Percentiles rank a stretch among this genome's conserved stretches.
These are phyloP conservation scores for Solanum ossicruentum DNA, from an alignment of 257 asterid species.

Conservation along the genomic window DNA sequence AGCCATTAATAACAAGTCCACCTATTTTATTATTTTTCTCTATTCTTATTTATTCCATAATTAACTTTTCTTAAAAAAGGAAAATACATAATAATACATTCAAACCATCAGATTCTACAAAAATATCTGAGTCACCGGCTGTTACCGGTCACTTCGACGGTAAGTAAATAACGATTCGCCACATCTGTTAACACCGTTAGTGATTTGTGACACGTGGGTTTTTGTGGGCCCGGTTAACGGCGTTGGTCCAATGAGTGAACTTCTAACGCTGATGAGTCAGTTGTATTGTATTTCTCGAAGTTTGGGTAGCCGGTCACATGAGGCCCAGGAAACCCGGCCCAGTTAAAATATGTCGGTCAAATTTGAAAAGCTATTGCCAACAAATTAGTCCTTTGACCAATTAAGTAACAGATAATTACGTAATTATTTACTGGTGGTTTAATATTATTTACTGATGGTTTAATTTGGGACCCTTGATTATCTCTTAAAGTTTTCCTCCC, in stretches of 20 bases:
- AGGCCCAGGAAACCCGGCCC: constrained; percentile 74
- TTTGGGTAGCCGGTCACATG: constrained; percentile 73
- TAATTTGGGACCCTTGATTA: neutral
- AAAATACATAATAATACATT: neutral
- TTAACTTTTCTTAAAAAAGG: neutral
- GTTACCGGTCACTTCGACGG: constrained; percentile 19
- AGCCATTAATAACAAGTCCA: neutral
- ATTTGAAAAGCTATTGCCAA: constrained; percentile 17
- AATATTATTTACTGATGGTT: neutral
- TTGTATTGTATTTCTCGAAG: constrained; percentile 24
- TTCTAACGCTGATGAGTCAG: constrained; percentile 33
- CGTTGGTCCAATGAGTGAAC: constrained; percentile 55
- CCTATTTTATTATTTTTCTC: neutral
- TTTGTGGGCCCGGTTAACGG: constrained; percentile 9
- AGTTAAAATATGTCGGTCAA: constrained; percentile 40
- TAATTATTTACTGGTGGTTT: neutral
- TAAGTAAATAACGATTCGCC: constrained; percentile 13
- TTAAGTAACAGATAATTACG: neutral
- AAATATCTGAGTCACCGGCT: constrained; percentile 22
- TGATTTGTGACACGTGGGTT: constrained; percentile 20
- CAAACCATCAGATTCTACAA: neutral
- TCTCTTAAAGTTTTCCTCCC: neutral
- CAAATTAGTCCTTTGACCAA: constrained; percentile 36
- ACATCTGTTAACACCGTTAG: constrained; percentile 15
- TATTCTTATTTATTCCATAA: neutral